A percentile compares a stretch with the other conserved stretches of the same genome.
These are phyloP conservation scores for Paramecium biaurelia DNA, from an alignment of 73 alveolate genomes.

Conservation along the genomic window DNA sequence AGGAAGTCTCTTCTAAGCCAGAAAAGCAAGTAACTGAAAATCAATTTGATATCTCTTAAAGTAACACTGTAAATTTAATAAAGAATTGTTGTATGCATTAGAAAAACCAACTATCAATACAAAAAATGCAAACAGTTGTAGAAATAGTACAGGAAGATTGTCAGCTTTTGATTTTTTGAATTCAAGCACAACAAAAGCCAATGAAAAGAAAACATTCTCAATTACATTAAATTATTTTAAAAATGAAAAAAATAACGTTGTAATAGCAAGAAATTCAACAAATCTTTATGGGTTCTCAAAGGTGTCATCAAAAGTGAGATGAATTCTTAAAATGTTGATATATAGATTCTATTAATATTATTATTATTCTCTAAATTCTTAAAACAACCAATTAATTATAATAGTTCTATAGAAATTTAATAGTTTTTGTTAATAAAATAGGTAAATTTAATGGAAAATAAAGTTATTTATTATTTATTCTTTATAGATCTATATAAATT, in stretches of 20 bases:
- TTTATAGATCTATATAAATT: not conserved
- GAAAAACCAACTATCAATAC: not conserved
- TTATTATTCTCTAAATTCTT: not conserved
- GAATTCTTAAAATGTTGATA: not conserved
- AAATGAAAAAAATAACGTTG: not conserved
- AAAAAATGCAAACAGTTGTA: not conserved
- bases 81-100: not conserved
- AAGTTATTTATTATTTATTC: not conserved
- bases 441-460: not conserved
- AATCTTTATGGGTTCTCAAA: not conserved
- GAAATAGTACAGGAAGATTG: not conserved
- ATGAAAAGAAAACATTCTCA: conserved; percentile 6
- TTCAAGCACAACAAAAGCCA: not conserved
- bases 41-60: not conserved
- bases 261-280: not conserved
- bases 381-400: not conserved
- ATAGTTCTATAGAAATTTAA: not conserved
- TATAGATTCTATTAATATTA: not conserved
- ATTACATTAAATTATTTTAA: not conserved
- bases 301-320: not conserved
- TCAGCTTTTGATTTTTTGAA: conserved; percentile 4
- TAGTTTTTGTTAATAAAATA: not conserved
- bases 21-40: not conserved
- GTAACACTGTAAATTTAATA: not conserved
- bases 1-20: not conserved